A percentile compares a stretch with the other conserved stretches of the same genome.
Evolutionary conservation across 345 rosid species (phyloP).

Genomic region (Eucalyptus regnans): DNA sequence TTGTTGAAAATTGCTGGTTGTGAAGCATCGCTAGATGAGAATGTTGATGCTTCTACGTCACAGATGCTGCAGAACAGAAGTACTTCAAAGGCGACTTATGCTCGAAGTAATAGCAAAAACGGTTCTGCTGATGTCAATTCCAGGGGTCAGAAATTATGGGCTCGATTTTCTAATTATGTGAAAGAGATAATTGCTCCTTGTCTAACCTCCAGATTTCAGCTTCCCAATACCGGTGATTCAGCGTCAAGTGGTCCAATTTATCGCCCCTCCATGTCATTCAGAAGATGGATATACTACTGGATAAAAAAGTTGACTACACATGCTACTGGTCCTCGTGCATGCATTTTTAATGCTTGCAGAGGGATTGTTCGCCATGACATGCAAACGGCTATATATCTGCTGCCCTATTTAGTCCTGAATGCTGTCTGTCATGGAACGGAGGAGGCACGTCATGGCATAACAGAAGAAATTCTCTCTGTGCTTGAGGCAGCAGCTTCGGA

Average conservation of each 20-base stretch:
- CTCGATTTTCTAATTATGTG: conserved; percentile 81
- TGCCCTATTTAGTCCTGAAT: conserved; percentile 83
- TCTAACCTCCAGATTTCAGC: conserved; percentile 92
- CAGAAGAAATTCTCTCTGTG: conserved; percentile 78
- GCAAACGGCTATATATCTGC: conserved; percentile 81
- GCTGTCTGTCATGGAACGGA: conserved; percentile 82
- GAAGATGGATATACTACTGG: conserved; percentile 92
- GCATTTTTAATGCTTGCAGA: conserved; percentile 85
- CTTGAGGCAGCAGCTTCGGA: conserved; percentile 86
- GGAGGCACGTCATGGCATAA: conserved; percentile 75
- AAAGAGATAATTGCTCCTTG: conserved; percentile 97
- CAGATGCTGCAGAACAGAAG: conserved; percentile 21
- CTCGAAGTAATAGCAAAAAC: conserved; percentile 16
- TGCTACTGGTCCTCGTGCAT: conserved; percentile 82
- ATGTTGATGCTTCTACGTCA: conserved; percentile 29
- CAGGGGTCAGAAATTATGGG: conserved; percentile 94
- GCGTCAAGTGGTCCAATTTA: conserved; percentile 70
- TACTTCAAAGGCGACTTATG: conserved; percentile 4
- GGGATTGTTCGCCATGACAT: conserved; percentile 97
- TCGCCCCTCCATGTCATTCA: conserved; percentile 85
- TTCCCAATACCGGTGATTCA: conserved; percentile 70
- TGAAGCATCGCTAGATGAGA: conserved; percentile 84
- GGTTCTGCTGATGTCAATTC: conserved; percentile 24
- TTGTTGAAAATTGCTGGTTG: conserved; percentile 94
- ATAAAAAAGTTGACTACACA: conserved; percentile 72